Evolutionary conservation across 148 eudicot species (phyloP), one percentile per base, ranked within the genome.

Genomic region (Mesembryanthemum crystallinum): DNA sequence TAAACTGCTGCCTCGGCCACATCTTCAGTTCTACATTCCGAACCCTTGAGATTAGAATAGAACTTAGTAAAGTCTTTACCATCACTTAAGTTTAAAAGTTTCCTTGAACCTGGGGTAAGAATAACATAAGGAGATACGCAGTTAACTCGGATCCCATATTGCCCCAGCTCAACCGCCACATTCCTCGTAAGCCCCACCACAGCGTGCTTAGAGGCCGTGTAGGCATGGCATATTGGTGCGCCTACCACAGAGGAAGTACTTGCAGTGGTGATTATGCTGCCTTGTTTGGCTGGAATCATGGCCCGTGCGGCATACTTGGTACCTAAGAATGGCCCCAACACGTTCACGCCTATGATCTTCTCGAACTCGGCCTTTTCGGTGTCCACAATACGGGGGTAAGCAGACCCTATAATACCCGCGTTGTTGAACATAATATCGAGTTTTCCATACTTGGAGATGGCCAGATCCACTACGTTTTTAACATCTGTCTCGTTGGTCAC

Each of bases 381-480:
- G 69, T 83, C n/a, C n/a, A n/a, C n/a, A n/a, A n/a, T n/a, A n/a
- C n/a, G n/a, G 83, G 11, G 79, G 3, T 42, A 86, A 82, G 1
- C 76, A 1, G n/a, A 52, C 14, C 73, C 85, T 0, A 43, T 12
- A 9, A 88, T 81, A 3, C 90, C 90, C 0, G 94, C 94, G 10
- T 88, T 88, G 77, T 87, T 88, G 77, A 75, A 78, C 89, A 89
- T 85, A 47, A 86, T 88, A 57, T 89, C 93, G 0, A 91, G 86
- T 14, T 82, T 86, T 15, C 86, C 88, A 7, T 89, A 79, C 57
- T 52, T 79, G 78, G 90, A 70, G 59, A 88, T 17, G n/a, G 90
- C 77, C 24, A 71, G 55, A 71, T 86, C 85, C 3, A 91, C 89
- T 0, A 88, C 86, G 2, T 83, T 79, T 61, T 89, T 76, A 3